These are phyloP conservation scores for Solanum lycopersicoides DNA, from an alignment of 257 asterid genomes.

Conservation along the genomic window DNA sequence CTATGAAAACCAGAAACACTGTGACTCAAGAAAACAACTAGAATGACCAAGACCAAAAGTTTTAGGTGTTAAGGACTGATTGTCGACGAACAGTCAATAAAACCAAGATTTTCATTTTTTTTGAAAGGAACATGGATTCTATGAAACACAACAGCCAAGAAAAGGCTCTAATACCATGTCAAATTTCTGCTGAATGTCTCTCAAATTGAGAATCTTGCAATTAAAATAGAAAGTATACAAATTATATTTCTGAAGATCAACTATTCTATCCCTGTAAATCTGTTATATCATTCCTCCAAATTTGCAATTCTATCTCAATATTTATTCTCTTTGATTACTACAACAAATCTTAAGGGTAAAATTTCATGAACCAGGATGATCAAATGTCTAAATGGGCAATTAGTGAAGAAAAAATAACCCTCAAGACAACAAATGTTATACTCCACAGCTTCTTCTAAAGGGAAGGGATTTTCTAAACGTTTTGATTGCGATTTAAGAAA, in stretches of 20 bases:
- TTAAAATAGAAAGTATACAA: neutral
- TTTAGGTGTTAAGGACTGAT: neutral
- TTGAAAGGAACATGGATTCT: neutral
- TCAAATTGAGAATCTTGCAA: neutral
- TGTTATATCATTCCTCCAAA: neutral
- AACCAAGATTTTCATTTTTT: neutral
- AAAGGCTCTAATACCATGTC: neutral
- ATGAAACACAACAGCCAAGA: neutral
- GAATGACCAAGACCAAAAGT: neutral
- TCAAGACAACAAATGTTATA: too few species aligned
- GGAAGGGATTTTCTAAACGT: too few species aligned
- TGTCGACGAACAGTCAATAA: neutral
- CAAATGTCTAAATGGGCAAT: neutral
- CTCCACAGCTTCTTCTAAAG: too few species aligned
- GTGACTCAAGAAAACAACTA: neutral
- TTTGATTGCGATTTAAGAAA: too few species aligned
- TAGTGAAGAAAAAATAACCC: neutral
- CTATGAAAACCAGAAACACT: neutral
- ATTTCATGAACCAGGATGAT: neutral
- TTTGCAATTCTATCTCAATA: neutral
- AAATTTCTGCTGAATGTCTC: neutral
- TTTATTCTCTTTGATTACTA: neutral
- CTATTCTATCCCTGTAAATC: neutral
- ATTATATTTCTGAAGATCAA: too few species aligned
- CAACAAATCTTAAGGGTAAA: neutral